phyloP scores from a whole-genome alignment of 495 filamentous ascomycete genomes.

The Annulohypoxylon nitens region DNA sequence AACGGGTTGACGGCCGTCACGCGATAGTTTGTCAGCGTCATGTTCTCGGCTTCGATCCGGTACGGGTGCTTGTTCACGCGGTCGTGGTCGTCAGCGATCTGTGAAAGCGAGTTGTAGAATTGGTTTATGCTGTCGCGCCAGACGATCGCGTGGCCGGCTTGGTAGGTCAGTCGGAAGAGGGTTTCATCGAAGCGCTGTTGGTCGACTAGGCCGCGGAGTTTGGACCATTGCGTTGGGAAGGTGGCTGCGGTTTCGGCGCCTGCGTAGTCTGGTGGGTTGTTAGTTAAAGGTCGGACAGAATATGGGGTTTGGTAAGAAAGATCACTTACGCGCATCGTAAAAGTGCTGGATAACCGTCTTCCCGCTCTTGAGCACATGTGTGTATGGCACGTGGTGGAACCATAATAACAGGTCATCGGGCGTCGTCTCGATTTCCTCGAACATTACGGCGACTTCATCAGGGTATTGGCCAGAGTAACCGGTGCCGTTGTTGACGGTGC shows the following conservation, averaged over 20 bases:
- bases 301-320: neutral
- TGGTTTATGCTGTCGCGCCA: conserved; percentile 75
- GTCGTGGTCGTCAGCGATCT: conserved; percentile 66
- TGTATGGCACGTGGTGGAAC: conserved; percentile 83
- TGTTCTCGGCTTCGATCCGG: conserved; percentile 74
- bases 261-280: conserved; percentile 61
- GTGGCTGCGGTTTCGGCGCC: conserved; percentile 71
- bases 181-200: conserved; percentile 71
- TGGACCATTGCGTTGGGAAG: conserved; percentile 67
- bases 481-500: conserved; percentile 75
- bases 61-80: conserved; percentile 71
- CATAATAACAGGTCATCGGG: conserved; percentile 78
- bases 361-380: conserved; percentile 71
- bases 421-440: conserved; percentile 72
- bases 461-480: conserved; percentile 76
- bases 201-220: conserved; percentile 69
- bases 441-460: conserved; percentile 66
- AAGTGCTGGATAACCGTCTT: conserved; percentile 83
- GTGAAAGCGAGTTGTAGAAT: conserved; percentile 72
- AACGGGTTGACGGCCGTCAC: conserved; percentile 64
- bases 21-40: conserved; percentile 69
- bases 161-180: conserved; percentile 69
- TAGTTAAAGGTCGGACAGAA: too few relatives aligned
- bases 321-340: conserved; percentile 68
- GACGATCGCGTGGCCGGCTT: conserved; percentile 76